These are phyloP conservation scores for Aurinia saxatilis DNA, from an alignment of 345 rosid species.

Conservation along the genomic window DNA sequence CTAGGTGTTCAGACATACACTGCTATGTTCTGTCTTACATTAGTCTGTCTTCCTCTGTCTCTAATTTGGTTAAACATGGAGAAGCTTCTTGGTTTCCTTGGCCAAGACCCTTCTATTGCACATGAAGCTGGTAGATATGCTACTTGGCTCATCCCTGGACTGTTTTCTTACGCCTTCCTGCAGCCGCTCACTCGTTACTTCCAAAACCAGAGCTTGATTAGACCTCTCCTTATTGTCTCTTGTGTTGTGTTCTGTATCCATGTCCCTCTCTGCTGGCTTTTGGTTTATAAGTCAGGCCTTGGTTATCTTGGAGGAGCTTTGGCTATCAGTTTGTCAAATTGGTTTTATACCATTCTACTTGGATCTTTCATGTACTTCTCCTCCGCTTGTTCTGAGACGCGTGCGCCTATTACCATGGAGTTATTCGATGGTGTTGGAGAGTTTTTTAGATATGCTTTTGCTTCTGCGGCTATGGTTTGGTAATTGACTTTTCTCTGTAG, in stretches of 20 bases:
- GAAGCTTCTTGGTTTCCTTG: slow-evolving; percentile 36
- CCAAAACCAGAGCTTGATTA: slow-evolving; percentile 44
- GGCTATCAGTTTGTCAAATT: slow-evolving; percentile 42
- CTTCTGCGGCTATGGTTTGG: slow-evolving; percentile 73
- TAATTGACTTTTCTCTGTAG: slow-evolving; percentile 15
- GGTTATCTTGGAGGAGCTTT: slow-evolving; percentile 46
- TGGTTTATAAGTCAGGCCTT: slow-evolving; percentile 48
- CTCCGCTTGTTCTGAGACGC: slow-evolving; percentile 37
- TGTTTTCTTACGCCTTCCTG: slow-evolving; percentile 45
- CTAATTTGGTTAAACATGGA: slow-evolving; percentile 50
- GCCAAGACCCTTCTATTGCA: slow-evolving; percentile 59
- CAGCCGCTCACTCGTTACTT: slow-evolving; percentile 43
- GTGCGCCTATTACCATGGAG: slow-evolving; percentile 37
- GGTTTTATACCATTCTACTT: slow-evolving; percentile 45
- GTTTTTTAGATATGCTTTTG: slow-evolving; percentile 57
- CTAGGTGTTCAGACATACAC: slow-evolving; percentile 52
- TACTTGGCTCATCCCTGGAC: slow-evolving; percentile 52
- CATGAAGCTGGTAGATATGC: slow-evolving; percentile 44
- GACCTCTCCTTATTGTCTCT: slow-evolving; percentile 45
- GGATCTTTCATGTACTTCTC: slow-evolving; percentile 40
- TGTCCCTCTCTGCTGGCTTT: slow-evolving; percentile 44
- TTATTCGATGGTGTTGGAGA: slow-evolving; percentile 40
- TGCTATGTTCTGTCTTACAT: slow-evolving; percentile 46
- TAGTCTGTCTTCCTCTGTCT: slow-evolving; percentile 51
- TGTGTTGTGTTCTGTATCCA: slow-evolving; percentile 37